These are phyloP conservation scores for Hygrophoropsis aurantiaca DNA, from an alignment of 768 basidiomycete genomes.

Conservation along the genomic window DNA sequence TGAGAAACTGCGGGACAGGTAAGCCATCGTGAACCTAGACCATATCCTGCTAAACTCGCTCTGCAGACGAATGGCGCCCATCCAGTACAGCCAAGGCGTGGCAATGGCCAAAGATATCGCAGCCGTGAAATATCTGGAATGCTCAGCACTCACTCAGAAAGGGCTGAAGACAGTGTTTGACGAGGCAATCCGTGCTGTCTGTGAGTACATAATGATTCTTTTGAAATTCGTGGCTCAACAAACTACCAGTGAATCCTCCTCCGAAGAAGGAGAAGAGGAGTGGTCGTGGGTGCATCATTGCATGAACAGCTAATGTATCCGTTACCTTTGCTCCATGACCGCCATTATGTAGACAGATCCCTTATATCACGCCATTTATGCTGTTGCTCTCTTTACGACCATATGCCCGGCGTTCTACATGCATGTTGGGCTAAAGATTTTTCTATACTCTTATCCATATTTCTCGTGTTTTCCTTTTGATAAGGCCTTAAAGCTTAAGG, in stretches of 20 bases:
- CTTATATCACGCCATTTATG: slow-evolving; percentile 68
- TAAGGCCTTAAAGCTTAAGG: background rate
- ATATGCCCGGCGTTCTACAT: slow-evolving; percentile 41
- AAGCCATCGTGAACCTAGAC: slow-evolving; percentile 19
- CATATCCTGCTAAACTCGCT: slow-evolving; percentile 7
- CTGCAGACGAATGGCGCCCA: slow-evolving; percentile 87
- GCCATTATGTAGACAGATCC: slow-evolving; percentile 30
- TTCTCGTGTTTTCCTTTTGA: slow-evolving; percentile 8
- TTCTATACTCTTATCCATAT: slow-evolving; percentile 20
- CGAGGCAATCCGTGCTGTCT: slow-evolving; percentile 95
- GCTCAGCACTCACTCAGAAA: slow-evolving; percentile 96
- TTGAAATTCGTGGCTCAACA: slow-evolving; percentile 4
- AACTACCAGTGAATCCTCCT: slow-evolving; percentile 69
- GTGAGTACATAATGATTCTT: slow-evolving; percentile 51
- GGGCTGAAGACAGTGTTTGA: slow-evolving; percentile 99
- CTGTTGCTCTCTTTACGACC: slow-evolving; percentile 66
- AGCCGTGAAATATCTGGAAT: slow-evolving; percentile 95
- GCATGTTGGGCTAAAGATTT: background rate
- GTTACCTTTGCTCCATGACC: slow-evolving; percentile 17
- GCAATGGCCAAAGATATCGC: slow-evolving; percentile 91
- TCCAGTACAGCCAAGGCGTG: slow-evolving; percentile 88
- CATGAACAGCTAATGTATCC: slow-evolving; percentile 43
- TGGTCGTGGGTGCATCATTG: slow-evolving; percentile 64
- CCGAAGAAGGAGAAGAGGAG: slow-evolving; percentile 53
- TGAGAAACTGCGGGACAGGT: slow-evolving; percentile 92